Evolutionary conservation across 1,139 yeast genomes (phyloP), one percentile per base, ranked within the genome.

Genomic region (Suhomyces bokatorum): DNA sequence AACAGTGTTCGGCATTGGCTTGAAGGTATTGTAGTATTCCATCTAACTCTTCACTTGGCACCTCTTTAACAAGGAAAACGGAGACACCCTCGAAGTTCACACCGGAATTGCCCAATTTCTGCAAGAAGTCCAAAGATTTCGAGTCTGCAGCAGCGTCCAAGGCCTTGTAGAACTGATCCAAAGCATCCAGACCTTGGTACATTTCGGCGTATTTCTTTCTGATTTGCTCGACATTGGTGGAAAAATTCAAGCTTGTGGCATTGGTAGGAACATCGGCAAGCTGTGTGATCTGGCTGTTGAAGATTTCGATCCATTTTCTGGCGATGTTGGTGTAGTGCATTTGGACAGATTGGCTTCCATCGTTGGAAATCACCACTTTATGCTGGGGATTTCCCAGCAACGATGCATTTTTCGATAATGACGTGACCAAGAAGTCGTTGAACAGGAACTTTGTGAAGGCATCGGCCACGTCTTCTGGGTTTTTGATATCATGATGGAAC

Each of bases 391-490:
- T 64, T 3, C 75, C 77, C 30, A 61, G 53, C 16, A 70, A 51
- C 3, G 67, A 60, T 6, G 66, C 63, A 14, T 64, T 56, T 30
- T 53, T 50, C 1, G 74, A 59, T 35, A 73, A 57, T 2, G 65
- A 48, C 0, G 76, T 57, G 11, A 62, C 54, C 43, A 72, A 47
- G 8, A 63, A 47, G 43, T 73, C 77, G 39, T 60, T 68, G 42
- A 49, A 52, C 37, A 43, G 43, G n/a, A 43, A 39, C 12, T 54
- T 56, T 2, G 65, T 52, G n/a, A 69, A 49, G 15, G 69, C 47
- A 47, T 73, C 77, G 3, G 69, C 66, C 9, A 69, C 59, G 22
- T 60, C 58, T 37, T 66, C 66, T 1, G 79, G 78, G 38, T 62
- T 57, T 16, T 60, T 51, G 37, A 74, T 69, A 31, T 70, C 69